Evolutionary conservation across 768 basidiomycete genomes (phyloP), one percentile per base, ranked within the genome.

Genomic region (Serendipita sp.): DNA sequence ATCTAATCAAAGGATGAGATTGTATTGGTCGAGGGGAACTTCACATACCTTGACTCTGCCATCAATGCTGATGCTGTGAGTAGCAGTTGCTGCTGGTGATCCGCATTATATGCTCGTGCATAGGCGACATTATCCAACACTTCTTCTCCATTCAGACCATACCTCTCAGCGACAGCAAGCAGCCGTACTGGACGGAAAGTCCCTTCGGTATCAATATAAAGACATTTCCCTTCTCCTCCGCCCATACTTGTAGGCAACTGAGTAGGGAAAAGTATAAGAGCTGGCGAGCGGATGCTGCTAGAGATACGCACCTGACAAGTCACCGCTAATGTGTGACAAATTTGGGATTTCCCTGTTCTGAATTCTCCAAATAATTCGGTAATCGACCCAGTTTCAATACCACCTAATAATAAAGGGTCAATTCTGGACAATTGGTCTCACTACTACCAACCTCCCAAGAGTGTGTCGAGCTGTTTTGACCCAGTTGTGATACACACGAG

Each of bases 331-430:
- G 95, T 97, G 72, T 99, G 96, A 73, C 96, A 98, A 54, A 99
- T 81, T 72, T 99, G 96, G 28, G 91, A 95, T 76, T 99, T 98
- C 65, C 96, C 96, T 8, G 96, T 98, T 68, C 96, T 81, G 75
- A 99, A 99, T 76, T 99, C 96, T 65, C 95, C 96, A 76, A 96
- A 97, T 32, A 99, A 78, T 74, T 99, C 96, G 0, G 96, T 99
- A 72, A 99, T 96, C 0, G 93, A 88, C 46, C 96, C 96, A 16
- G 96, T 99, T 77, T 99, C 96, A 70, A 99, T 91, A 7, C 96
- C 96, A 63, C 90, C 89, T 91, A 67, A 28, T n/a, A 46, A 8
- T 63, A 18, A 41, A 34, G 13, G 4, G 51, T 44, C 44, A 7
- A 16, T 18, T 44, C 58, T 35, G 32, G 2, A 18, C 4, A 13